Base-by-base conservation (phyloP, 331 rosid species). In the Dryas integrifolia region DNA sequence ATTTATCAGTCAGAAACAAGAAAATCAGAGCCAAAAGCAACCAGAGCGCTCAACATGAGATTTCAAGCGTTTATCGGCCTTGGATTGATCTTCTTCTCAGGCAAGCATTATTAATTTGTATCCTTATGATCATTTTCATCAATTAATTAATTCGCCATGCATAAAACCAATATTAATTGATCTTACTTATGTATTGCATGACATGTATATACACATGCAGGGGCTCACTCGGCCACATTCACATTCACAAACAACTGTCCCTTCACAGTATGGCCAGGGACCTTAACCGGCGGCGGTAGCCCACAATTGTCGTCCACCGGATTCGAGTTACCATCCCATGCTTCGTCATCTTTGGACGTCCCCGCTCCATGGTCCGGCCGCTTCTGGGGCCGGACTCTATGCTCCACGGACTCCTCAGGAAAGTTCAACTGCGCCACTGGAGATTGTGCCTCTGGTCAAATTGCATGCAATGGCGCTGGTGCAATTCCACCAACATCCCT, bases 221-320 rank as follows among this genome's bases (percentile, higher is more conserved):
- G 47, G 66, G 66, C 45, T 13, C 9, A 60, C 45, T 60, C 66
- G 12, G 24, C 47, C 46, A 35, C 12, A 0, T 81, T 85, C 80
- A 76, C 82, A 26, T 9, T 81, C 66, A 78, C 59, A 72, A 85
- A 85, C 67, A 85, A 81, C 3, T 81, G 88, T 69, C 56, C 79
- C 39, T 78, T 40, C 82, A 81, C 76, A 3, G 45, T 85, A 55
- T 85, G 88, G 86, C 88, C 84, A 58, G 84, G 80, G 4, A 85
- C 81, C 16, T 76, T 85, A 9, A 14, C 78, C 0, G 79, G 88
- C 10, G 68, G 60, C 9, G 84, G 88, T 48, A 43, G 24, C 21
- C 9, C 80, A 41, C 82, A 81, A 1, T 35, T 62, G 41, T 4
- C 66, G 7, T 68, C 80, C 12, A 79, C 84, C 0, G 88, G 88